phyloP scores from a whole-genome alignment of 352 stramenopile genomes.

The Blastocystis sp. region DNA sequence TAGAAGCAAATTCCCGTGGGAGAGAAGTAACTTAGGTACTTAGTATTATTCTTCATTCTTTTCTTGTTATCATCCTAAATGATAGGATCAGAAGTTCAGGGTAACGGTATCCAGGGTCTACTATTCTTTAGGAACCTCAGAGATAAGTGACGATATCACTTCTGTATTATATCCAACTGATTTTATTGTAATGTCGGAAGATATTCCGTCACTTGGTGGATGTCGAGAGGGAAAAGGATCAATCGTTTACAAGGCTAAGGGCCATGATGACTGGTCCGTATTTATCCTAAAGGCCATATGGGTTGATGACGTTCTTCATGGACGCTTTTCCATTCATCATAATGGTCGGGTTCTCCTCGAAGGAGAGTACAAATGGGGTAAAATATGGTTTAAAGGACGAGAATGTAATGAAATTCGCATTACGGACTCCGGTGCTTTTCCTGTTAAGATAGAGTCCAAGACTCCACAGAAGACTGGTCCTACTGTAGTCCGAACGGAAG shows the following conservation, averaged over 20 bases:
- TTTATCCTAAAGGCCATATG: background rate
- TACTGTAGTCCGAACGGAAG: background rate
- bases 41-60: no score
- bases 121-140: no score
- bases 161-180: conserved; percentile 6
- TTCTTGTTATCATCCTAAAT: no score
- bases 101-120: no score
- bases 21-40: no score
- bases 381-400: background rate
- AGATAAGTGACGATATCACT: background rate
- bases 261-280: background rate
- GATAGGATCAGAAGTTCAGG: no score
- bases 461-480: background rate
- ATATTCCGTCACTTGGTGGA: background rate
- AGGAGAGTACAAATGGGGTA: background rate
- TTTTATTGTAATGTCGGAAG: background rate
- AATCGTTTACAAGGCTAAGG: background rate
- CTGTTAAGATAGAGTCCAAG: background rate
- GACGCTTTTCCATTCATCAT: background rate
- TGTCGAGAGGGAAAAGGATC: background rate
- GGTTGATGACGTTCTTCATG: background rate
- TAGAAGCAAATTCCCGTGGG: no score
- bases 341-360: background rate
- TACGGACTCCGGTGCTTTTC: background rate
- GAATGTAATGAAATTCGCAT: background rate